Conservation (phyloP, 371 early-diverging fungal genomes). For the Mortierella sp. region DNA sequence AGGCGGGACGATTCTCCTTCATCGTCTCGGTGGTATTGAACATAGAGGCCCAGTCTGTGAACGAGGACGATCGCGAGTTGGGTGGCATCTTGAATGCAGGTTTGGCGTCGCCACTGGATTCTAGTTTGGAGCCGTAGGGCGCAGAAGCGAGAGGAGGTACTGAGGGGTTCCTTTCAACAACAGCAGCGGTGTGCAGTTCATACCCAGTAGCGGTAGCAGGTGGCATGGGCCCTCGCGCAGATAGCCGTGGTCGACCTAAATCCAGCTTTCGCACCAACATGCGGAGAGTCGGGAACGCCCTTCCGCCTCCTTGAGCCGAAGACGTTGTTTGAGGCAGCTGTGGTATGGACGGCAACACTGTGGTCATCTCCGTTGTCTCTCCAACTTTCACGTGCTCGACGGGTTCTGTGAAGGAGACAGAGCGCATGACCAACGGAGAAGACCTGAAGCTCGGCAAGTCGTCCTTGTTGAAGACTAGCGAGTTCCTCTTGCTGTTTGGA, state of each 20-base stretch:
- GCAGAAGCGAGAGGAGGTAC: background rate
- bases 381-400: background rate
- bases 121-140: background rate
- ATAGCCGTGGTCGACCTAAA: constrained; percentile 17
- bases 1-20: constrained; percentile 27
- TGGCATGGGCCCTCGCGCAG: constrained; percentile 26
- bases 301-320: constrained; percentile 1
- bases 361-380: background rate
- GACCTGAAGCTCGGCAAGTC: constrained; percentile 31
- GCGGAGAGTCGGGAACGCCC: constrained; percentile 28
- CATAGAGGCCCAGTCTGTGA: constrained; percentile 23
- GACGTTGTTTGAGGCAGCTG: background rate
- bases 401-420: constrained; percentile 40
- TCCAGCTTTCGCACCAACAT: constrained; percentile 28
- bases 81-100: constrained; percentile 1
- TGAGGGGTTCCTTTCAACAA: background rate
- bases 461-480: constrained; percentile 15
- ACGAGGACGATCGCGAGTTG: constrained; percentile 35
- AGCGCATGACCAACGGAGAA: constrained; percentile 29
- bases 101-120: background rate
- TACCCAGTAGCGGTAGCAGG: background rate
- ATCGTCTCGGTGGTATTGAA: constrained; percentile 18
- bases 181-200: background rate
- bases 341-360: background rate
- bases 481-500: constrained; percentile 13